Percentiles rank a stretch among this genome's conserved stretches.
These are phyloP conservation scores for Candida incommunis DNA, from an alignment of 805 yeast genomes.

Conservation along the genomic window DNA sequence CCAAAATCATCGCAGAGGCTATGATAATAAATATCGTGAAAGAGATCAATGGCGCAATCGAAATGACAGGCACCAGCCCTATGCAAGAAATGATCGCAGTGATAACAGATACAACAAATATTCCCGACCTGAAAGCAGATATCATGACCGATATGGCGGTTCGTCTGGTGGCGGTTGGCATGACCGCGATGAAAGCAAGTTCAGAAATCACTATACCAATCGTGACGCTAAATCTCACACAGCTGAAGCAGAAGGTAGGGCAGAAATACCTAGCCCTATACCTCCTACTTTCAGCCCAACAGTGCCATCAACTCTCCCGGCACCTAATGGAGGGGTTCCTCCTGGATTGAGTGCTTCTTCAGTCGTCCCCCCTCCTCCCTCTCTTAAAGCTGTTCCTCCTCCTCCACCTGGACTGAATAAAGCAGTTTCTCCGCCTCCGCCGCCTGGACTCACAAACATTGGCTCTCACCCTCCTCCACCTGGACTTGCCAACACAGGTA, in stretches of 20 bases:
- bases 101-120: background rate
- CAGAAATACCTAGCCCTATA: no score
- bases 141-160: background rate
- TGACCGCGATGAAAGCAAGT: background rate
- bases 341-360: no score
- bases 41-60: background rate
- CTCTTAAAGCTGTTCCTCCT: constrained; percentile 10
- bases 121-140: no score
- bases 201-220: constrained; percentile 3
- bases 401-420: constrained; percentile 7
- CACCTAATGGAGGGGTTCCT: no score
- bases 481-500: constrained; percentile 4
- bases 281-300: no score
- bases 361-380: no score
- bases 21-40: no score
- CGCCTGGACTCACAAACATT: constrained; percentile 6
- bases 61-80: background rate
- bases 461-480: constrained; percentile 6
- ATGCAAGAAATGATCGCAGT: background rate
- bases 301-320: no score
- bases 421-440: constrained; percentile 12
- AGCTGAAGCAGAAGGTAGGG: no score
- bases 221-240: no score
- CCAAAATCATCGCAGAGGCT: background rate
- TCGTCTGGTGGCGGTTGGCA: background rate